These are phyloP conservation scores for Neurospora pannonica DNA, from an alignment of 495 filamentous ascomycete species.

Conservation along the genomic window DNA sequence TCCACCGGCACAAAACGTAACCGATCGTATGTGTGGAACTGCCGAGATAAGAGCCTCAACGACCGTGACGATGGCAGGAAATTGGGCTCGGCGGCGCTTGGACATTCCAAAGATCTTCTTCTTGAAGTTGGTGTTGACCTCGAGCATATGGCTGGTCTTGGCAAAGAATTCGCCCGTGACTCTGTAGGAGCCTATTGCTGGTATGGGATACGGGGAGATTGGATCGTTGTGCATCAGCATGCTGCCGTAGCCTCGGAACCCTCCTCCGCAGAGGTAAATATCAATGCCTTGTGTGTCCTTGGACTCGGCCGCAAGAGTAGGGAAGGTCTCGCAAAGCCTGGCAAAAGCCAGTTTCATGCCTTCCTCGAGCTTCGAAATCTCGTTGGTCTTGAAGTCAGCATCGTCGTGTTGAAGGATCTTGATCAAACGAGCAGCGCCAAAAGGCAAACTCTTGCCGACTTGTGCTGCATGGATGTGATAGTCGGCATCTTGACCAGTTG, in stretches of 20 bases:
- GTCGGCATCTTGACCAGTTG: conserved; percentile 38
- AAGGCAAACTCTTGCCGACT: conserved; percentile 55
- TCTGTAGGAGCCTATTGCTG: conserved; percentile 73
- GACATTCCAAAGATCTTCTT: conserved; percentile 72
- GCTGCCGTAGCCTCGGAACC: conserved; percentile 86
- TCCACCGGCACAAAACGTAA: conserved; percentile 76
- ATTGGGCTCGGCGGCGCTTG: conserved; percentile 67
- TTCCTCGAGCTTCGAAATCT: conserved; percentile 47
- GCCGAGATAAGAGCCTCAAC: conserved; percentile 61
- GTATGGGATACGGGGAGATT: conserved; percentile 70
- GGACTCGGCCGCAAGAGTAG: conserved; percentile 28
- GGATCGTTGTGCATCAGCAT: conserved; percentile 63
- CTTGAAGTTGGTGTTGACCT: conserved; percentile 42
- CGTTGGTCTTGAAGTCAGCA: conserved; percentile 31
- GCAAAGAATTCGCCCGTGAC: conserved; percentile 53
- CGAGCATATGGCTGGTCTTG: conserved; percentile 48
- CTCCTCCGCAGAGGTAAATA: conserved; percentile 81
- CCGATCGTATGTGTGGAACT: conserved; percentile 59
- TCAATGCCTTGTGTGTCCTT: conserved; percentile 49
- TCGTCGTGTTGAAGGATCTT: conserved; percentile 42
- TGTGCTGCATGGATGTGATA: conserved; percentile 40
- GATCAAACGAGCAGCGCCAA: conserved; percentile 76
- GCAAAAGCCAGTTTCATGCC: conserved; percentile 57
- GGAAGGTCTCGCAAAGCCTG: conserved; percentile 46
- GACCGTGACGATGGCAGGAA: conserved; percentile 73